Conservation (phyloP, 1,284 basidiomycete species). For the Pyrrhoderma lamaoense region DNA sequence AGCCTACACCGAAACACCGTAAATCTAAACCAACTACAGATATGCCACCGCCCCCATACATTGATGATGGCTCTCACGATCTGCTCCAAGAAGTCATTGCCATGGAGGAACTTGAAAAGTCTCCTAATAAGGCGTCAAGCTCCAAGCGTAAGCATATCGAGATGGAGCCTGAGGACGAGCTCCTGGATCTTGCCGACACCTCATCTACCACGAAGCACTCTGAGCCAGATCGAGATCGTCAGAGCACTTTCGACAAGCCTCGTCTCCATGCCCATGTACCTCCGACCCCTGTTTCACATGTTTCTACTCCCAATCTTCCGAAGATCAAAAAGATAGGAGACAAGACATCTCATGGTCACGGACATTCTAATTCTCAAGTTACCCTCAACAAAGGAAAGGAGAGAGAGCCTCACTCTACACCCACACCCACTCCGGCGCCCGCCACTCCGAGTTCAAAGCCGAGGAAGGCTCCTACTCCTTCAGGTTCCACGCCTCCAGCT, state of each 20-base stretch:
- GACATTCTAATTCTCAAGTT: constrained; percentile 15
- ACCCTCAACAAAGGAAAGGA: constrained; percentile 52
- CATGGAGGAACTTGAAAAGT: constrained; percentile 57
- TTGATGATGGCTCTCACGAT: constrained; percentile 71
- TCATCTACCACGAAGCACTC: background rate
- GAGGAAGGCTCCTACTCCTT: constrained; percentile 31
- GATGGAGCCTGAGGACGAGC: constrained; percentile 20
- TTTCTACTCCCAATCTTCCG: constrained; percentile 4
- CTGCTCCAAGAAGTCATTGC: constrained; percentile 74
- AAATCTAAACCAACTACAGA: constrained; percentile 32
- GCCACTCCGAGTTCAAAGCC: constrained; percentile 32
- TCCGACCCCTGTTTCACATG: constrained; percentile 16
- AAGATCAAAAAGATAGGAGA: constrained; percentile 2
- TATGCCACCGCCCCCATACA: constrained; percentile 53
- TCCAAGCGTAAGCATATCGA: constrained; percentile 16
- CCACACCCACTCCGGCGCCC: constrained; percentile 19
- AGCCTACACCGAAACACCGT: constrained; percentile 31
- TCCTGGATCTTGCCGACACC: constrained; percentile 24
- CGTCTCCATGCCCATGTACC: constrained; percentile 28
- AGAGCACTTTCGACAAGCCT: constrained; percentile 53
- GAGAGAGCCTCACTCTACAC: constrained; percentile 42
- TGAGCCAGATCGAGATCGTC: constrained; percentile 11
- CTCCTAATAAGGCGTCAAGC: constrained; percentile 15
- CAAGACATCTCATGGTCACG: constrained; percentile 2
- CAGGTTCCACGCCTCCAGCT: constrained; percentile 20